phyloP scores from a whole-genome alignment of 306 rosid genomes.

The Datisca glomerata region DNA sequence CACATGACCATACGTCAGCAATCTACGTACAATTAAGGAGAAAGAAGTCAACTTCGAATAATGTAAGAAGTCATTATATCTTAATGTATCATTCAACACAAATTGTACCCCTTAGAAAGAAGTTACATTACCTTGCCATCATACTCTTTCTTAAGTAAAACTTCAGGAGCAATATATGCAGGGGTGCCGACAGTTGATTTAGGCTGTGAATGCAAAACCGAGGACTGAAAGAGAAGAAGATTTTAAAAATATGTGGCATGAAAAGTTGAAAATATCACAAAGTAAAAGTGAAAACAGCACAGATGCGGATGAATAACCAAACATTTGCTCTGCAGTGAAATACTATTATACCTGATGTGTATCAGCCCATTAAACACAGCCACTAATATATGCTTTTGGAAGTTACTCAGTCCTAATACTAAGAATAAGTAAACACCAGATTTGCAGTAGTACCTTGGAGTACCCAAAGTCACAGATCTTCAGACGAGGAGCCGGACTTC shows the following conservation, averaged over 20 bases:
- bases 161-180: constrained; percentile 95
- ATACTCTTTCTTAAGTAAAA: constrained; percentile 89
- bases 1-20: constrained; percentile 99
- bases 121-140: constrained; percentile 75
- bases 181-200: constrained; percentile 98
- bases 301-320: background rate
- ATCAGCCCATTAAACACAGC: too few relatives aligned
- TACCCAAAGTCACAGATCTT: constrained; percentile 94
- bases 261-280: background rate
- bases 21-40: constrained; percentile 24
- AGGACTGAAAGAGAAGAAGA: constrained; percentile 48
- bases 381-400: background rate
- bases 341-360: too few relatives aligned
- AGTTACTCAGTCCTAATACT: background rate
- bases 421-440: background rate
- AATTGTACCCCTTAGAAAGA: background rate
- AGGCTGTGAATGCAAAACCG: constrained; percentile 92
- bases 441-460: constrained; percentile 51
- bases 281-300: background rate
- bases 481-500: constrained; percentile 88
- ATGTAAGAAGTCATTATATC: too few relatives aligned
- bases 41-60: background rate
- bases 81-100: too few relatives aligned
- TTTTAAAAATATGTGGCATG: constrained; percentile 15
- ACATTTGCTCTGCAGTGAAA: background rate